These are phyloP conservation scores for Fusarium mundagurra DNA, from an alignment of 2,329 filamentous ascomycete genomes.

Conservation along the genomic window DNA sequence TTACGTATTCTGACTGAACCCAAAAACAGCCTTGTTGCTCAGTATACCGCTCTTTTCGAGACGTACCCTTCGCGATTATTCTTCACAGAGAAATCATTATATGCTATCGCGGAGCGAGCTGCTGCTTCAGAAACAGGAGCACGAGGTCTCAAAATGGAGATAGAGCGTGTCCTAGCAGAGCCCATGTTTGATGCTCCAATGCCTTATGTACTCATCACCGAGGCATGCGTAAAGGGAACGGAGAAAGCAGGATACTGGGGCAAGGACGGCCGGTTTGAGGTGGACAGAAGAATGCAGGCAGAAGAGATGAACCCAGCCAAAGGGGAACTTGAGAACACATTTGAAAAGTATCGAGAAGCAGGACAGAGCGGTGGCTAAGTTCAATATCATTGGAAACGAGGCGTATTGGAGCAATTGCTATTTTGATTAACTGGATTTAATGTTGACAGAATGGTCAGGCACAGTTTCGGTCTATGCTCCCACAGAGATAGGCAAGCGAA, in stretches of 20 bases:
- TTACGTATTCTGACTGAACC: constrained; percentile 93
- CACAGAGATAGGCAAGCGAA: constrained; percentile 28
- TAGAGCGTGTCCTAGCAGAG: constrained; percentile 81
- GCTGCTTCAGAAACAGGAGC: constrained; percentile 75
- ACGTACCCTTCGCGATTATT: constrained; percentile 80
- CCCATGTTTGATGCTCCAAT: constrained; percentile 85
- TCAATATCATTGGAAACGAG: not conserved
- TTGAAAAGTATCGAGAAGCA: constrained; percentile 58
- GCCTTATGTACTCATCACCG: constrained; percentile 78
- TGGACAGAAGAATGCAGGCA: constrained; percentile 73
- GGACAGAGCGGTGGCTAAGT: constrained; percentile 58
- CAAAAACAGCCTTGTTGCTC: constrained; percentile 84
- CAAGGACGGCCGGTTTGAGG: constrained; percentile 74
- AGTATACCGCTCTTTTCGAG: constrained; percentile 89
- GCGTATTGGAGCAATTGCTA: constrained; percentile 26
- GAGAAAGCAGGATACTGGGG: constrained; percentile 72
- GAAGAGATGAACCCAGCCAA: constrained; percentile 58
- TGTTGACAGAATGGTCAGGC: constrained; percentile 23
- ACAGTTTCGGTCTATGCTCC: constrained; percentile 16
- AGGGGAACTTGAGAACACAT: constrained; percentile 39
- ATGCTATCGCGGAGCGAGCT: constrained; percentile 78
- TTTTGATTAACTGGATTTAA: constrained; percentile 16
- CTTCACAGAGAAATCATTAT: constrained; percentile 85
- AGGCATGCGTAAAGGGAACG: constrained; percentile 71
- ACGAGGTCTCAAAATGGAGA: constrained; percentile 79